Base-by-base conservation (phyloP, 306 rosid species). In the Citrullus amarus region DNA sequence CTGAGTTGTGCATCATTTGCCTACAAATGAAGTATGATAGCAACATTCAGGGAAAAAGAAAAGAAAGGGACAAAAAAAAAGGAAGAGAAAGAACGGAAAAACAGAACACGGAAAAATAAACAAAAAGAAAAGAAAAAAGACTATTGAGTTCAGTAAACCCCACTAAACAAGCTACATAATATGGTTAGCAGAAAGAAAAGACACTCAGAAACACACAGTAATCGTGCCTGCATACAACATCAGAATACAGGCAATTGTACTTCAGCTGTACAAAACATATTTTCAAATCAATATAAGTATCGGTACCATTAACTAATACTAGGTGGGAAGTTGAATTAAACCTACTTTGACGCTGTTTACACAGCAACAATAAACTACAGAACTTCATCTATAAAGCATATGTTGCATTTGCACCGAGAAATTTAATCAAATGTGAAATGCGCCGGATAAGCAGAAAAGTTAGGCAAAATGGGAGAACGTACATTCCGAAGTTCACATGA, bases 1-100 rank as follows among this genome's bases (percentile, higher is more conserved):
- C 99, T 95, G 46, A 95, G 97, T 54, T 95, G 99, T 30, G 99
- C 97, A 81, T 95, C 99, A 88, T 95, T 95, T 74, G 99, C 99
- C 97, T 94, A 91, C 75, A 70, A 84, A 81, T 16, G 78, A 81
- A 71, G 55, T 50, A 80, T 54, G 82, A 65, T 56, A 74, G 62
- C 57, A 81, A 74, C 66, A 76, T 76, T 88, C 66, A n/a, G 76
- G 76, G 28, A 57, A 20, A 75, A 66, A 43, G 10, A 41, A 41
- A 25, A 25, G 36, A 32, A 32, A 32, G 36, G 36, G 4, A 2
- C 2, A 32, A 32, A 2, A 32, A 32, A 32, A 32, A 2, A 32
- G 28, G 28, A 25, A 25, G 28, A 25, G 28, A 32, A 32, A 32
- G 4, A 32, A 2, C 4, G 28, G 28, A 25, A 25, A 32, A 32